Conservation (phyloP, 2,329 filamentous ascomycete genomes). For the Sarocladium kiliense region DNA sequence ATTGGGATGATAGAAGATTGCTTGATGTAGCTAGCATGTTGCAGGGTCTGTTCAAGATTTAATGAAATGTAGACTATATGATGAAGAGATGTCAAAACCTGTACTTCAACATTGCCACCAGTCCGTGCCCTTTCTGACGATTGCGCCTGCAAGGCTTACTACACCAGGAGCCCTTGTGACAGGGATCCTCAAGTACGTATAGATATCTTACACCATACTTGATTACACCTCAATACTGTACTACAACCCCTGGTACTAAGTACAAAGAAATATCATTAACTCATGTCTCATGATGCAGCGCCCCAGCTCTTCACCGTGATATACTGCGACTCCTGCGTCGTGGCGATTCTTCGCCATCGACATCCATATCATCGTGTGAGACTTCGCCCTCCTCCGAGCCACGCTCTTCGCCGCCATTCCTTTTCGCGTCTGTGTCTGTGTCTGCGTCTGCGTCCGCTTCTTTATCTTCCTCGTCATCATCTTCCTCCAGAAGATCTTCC, state of each 20-base stretch:
- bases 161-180: too few relatives aligned
- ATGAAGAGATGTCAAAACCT: conserved; percentile 7
- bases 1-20: conserved; percentile 65
- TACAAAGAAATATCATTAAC: background rate
- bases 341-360: conserved; percentile 26
- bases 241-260: too few relatives aligned
- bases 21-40: conserved; percentile 51
- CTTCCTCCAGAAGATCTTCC: conserved; percentile 63
- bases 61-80: conserved; percentile 9
- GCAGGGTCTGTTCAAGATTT: conserved; percentile 22
- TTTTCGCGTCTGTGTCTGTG: conserved; percentile 19
- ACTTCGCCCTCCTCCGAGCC: conserved; percentile 36
- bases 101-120: too few relatives aligned
- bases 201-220: too few relatives aligned
- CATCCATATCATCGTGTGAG: conserved; percentile 33
- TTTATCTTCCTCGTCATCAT: conserved; percentile 37
- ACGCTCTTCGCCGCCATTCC: conserved; percentile 13
- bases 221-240: background rate
- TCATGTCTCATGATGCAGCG: background rate
- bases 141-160: too few relatives aligned
- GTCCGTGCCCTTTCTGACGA: too few relatives aligned
- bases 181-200: too few relatives aligned
- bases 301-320: background rate
- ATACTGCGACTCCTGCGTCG: conserved; percentile 15
- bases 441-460: conserved; percentile 49